Percentiles rank a stretch among this genome's conserved stretches.
Evolutionary conservation across 495 filamentous ascomycete species (phyloP).

Genomic region (Cercophora sp.): DNA sequence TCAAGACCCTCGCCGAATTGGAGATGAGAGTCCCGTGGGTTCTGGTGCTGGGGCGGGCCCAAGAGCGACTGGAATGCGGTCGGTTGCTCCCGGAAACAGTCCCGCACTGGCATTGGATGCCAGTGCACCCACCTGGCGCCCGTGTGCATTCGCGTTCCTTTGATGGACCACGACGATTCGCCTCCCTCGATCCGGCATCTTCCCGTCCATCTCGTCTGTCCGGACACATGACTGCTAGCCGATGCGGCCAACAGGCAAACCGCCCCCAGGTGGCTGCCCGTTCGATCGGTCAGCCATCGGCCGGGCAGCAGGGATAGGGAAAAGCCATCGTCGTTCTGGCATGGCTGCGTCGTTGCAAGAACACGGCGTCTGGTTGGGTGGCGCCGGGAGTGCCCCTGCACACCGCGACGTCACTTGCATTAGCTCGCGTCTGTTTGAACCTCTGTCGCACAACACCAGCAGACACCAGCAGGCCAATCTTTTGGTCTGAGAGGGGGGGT

Average conservation of each 20-base stretch:
- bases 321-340: too few relatives aligned
- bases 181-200: neutral
- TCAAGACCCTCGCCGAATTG: slow-evolving; percentile 15
- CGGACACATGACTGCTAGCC: slow-evolving; percentile 4
- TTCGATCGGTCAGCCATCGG: neutral
- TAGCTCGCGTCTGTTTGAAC: slow-evolving; percentile 45
- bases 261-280: neutral
- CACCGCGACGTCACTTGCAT: slow-evolving; percentile 33
- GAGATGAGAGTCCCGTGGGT: slow-evolving; percentile 1
- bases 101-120: slow-evolving; percentile 1
- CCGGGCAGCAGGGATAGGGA: neutral
- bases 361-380: slow-evolving; percentile 5
- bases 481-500: too few relatives aligned
- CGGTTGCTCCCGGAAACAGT: slow-evolving; percentile 25
- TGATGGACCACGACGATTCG: neutral
- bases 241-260: slow-evolving; percentile 7
- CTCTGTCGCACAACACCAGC: slow-evolving; percentile 30
- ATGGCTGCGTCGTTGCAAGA: too few relatives aligned
- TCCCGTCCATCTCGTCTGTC: neutral
- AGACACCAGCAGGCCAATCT: too few relatives aligned
- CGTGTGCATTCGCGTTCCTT: slow-evolving; percentile 4
- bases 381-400: slow-evolving; percentile 7
- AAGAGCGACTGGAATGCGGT: slow-evolving; percentile 20
- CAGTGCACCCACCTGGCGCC: neutral
- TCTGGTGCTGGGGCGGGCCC: slow-evolving; percentile 11